Evolutionary conservation across 2,329 filamentous ascomycete genomes (phyloP).

Genomic region (Diaporthe aspalathi): DNA sequence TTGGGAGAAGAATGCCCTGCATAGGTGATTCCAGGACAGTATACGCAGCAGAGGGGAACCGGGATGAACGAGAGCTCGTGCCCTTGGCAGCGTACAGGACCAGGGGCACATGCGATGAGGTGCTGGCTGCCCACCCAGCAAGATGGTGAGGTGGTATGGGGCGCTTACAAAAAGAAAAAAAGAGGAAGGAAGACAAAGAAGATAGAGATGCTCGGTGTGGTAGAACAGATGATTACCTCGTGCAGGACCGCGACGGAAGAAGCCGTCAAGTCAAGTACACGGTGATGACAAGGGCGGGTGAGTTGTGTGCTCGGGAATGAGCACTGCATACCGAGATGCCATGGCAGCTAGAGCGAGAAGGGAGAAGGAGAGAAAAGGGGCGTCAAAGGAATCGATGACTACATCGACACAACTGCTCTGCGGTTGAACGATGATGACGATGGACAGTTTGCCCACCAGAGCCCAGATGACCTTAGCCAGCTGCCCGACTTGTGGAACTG

Average conservation of each 20-base stretch:
- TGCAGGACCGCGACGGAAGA: background rate
- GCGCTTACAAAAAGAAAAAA: background rate
- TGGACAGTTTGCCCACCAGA: background rate
- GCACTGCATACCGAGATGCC: background rate
- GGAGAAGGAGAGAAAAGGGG: background rate
- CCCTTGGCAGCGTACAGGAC: slow-evolving; percentile 2
- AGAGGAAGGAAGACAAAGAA: too few relatives aligned
- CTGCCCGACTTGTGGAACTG: background rate
- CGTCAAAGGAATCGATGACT: background rate
- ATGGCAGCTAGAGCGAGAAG: background rate
- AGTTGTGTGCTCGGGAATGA: background rate
- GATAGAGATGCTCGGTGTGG: too few relatives aligned
- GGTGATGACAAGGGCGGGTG: background rate
- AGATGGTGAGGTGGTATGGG: background rate
- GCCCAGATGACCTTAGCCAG: background rate
- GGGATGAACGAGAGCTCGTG: slow-evolving; percentile 27
- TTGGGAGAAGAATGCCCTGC: slow-evolving; percentile 8
- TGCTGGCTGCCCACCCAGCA: background rate
- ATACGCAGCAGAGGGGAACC: background rate
- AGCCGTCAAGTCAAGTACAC: background rate
- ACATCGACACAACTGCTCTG: background rate
- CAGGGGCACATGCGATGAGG: slow-evolving; percentile 24
- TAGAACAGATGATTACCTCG: background rate
- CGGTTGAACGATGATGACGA: slow-evolving; percentile 1
- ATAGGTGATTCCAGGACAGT: background rate